These are phyloP conservation scores for Metschnikowia shivogae DNA, from an alignment of 805 yeast genomes.

Conservation along the genomic window DNA sequence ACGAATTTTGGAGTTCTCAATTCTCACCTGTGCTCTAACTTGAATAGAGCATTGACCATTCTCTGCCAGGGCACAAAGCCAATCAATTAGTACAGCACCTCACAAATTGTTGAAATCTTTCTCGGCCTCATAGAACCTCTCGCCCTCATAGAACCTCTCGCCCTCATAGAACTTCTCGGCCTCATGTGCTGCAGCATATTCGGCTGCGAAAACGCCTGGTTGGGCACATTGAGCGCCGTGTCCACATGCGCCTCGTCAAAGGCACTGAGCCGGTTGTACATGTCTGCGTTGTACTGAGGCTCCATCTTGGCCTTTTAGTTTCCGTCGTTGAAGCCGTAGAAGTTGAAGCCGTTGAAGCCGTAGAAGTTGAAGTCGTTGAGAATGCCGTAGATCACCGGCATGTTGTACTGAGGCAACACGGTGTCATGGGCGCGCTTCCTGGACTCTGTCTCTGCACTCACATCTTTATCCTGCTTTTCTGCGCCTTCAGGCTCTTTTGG, in stretches of 20 bases:
- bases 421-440: constrained; percentile 28
- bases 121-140: constrained; percentile 38
- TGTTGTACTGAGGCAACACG: constrained; percentile 22
- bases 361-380: constrained; percentile 39
- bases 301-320: constrained; percentile 36
- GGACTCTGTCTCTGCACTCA: constrained; percentile 7
- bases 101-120: too few species aligned
- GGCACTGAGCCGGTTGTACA: constrained; percentile 53
- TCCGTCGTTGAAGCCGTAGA: constrained; percentile 8
- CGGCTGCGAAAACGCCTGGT: background rate
- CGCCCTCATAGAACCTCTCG: constrained; percentile 43
- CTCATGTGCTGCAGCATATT: constrained; percentile 1
- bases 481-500: constrained; percentile 30
- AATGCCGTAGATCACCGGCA: constrained; percentile 32
- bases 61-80: too few species aligned
- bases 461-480: constrained; percentile 16
- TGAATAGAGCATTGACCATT: too few species aligned
- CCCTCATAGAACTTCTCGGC: constrained; percentile 51
- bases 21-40: too few species aligned
- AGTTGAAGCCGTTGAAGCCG: too few species aligned
- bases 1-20: too few species aligned
- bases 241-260: constrained; percentile 35
- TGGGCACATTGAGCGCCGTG: background rate
- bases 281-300: constrained; percentile 55
- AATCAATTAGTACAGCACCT: too few species aligned